A percentile compares a stretch with the other conserved stretches of the same genome.
These are phyloP conservation scores for Atkinsonella hypoxylon DNA, from an alignment of 2,329 filamentous ascomycete species.

Conservation along the genomic window DNA sequence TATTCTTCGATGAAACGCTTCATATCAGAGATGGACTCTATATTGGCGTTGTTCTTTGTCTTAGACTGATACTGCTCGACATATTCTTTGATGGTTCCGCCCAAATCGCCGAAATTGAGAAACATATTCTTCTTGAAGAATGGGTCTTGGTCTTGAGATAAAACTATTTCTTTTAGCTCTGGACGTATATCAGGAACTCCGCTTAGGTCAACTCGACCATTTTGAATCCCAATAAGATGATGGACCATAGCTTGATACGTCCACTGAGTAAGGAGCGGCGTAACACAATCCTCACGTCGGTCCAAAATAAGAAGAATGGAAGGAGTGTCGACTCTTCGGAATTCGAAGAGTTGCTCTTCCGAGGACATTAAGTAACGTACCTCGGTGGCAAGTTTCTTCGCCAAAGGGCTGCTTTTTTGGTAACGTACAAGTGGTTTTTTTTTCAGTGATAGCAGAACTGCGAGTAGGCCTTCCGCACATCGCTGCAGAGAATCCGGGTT, in stretches of 20 bases:
- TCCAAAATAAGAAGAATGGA: conserved; percentile 87
- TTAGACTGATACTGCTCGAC: conserved; percentile 97
- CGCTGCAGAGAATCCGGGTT: conserved; percentile 79
- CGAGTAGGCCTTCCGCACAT: conserved; percentile 76
- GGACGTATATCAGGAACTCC: conserved; percentile 73
- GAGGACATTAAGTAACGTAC: conserved; percentile 88
- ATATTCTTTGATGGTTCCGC: conserved; percentile 95
- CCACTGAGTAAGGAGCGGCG: conserved; percentile 91
- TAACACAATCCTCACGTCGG: conserved; percentile 86
- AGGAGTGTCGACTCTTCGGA: conserved; percentile 85
- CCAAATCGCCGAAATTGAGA: conserved; percentile 89
- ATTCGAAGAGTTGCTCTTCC: conserved; percentile 94
- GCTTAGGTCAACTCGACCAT: conserved; percentile 84
- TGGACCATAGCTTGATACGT: conserved; percentile 99
- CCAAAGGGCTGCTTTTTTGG: conserved; percentile 76
- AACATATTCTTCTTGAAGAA: conserved; percentile 99
- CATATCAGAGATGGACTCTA: conserved; percentile 97
- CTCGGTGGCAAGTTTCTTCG: conserved; percentile 88
- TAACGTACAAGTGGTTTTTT: conserved; percentile 95
- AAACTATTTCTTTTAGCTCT: conserved; percentile 84
- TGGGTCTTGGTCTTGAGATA: conserved; percentile 93
- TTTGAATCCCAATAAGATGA: conserved; percentile 84
- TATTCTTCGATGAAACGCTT: conserved; percentile 99
- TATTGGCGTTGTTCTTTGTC: conserved; percentile 90
- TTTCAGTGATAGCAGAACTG: conserved; percentile 76